Evolutionary conservation across 1,139 yeast genomes (phyloP).

Genomic region (Kodamaea anthophila): DNA sequence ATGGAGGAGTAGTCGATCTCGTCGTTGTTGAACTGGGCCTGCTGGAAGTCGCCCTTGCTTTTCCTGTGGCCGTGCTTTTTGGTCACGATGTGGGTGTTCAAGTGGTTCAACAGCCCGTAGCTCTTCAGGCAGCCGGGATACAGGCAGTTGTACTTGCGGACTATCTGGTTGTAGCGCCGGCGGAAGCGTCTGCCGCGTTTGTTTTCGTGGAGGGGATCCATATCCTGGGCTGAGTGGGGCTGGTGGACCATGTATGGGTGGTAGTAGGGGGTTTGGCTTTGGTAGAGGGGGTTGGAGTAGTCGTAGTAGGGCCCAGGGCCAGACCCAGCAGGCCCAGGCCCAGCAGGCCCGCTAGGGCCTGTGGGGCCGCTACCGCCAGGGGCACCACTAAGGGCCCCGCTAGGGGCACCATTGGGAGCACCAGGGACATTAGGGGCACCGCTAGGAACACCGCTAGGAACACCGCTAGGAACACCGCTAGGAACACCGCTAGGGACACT

Average conservation of each 20-base stretch:
- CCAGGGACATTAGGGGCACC: neutral
- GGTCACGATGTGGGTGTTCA: conserved; percentile 69
- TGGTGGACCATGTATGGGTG: conserved; percentile 4
- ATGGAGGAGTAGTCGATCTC: conserved; percentile 5
- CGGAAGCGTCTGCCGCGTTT: conserved; percentile 44
- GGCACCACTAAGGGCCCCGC: neutral
- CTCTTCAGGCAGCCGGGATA: conserved; percentile 59
- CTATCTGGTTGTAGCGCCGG: conserved; percentile 64
- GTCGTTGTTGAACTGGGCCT: conserved; percentile 7
- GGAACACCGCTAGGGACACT: neutral
- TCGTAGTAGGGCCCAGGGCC: neutral
- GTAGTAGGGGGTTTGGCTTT: conserved; percentile 2
- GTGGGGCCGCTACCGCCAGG: neutral
- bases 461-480: neutral
- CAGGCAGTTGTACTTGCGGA: conserved; percentile 58
- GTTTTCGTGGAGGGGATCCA: conserved; percentile 9
- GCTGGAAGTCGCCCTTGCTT: conserved; percentile 60
- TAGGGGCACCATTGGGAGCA: neutral
- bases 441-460: neutral
- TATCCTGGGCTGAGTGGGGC: conserved; percentile 3
- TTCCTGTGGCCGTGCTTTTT: conserved; percentile 70
- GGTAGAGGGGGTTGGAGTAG: conserved; percentile 1
- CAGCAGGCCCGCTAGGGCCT: neutral
- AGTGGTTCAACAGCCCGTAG: conserved; percentile 71
- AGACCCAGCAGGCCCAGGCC: neutral